Evolutionary conservation across 139 green algal genomes (phyloP).

Genomic region (Chlorella vulgaris): DNA sequence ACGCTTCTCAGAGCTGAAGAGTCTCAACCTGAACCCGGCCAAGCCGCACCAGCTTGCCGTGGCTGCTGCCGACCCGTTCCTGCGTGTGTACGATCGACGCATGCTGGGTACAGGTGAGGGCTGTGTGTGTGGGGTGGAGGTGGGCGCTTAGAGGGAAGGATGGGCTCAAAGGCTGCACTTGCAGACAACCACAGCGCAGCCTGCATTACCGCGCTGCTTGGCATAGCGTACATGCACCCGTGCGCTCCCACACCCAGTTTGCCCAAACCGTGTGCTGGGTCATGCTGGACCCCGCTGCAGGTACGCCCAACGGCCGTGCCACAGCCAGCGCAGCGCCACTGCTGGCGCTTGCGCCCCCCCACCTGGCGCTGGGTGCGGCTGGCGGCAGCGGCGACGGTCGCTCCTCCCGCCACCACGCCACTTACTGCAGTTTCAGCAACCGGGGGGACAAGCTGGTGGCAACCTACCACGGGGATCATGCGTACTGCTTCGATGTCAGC

Average conservation of each 20-base stretch:
- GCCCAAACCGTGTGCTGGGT: too few relatives aligned
- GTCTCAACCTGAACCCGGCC: slow-evolving; percentile 70
- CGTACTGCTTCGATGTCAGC: slow-evolving; percentile 78
- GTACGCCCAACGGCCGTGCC: slow-evolving; percentile 6
- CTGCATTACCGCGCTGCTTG: too few relatives aligned
- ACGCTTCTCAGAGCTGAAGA: slow-evolving; percentile 62
- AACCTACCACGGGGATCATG: slow-evolving; percentile 82
- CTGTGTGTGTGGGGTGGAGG: not conserved
- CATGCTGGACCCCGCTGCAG: not conserved
- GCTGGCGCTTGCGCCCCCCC: slow-evolving; percentile 58
- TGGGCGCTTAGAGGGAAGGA: too few relatives aligned
- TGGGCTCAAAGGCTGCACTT: too few relatives aligned
- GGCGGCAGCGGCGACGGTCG: not conserved
- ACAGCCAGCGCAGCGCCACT: slow-evolving; percentile 5
- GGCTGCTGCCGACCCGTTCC: slow-evolving; percentile 64
- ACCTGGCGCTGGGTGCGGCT: slow-evolving; percentile 34
- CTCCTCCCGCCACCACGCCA: slow-evolving; percentile 54
- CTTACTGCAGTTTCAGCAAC: slow-evolving; percentile 68
- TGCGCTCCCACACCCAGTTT: too few relatives aligned
- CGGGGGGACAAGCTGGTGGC: slow-evolving; percentile 68
- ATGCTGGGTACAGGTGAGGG: slow-evolving; percentile 46
- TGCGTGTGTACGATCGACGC: slow-evolving; percentile 80
- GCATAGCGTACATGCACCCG: too few relatives aligned
- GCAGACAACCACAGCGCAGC: too few relatives aligned
- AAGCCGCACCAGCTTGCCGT: slow-evolving; percentile 75